A percentile compares a stretch with the other conserved stretches of the same genome.
These are phyloP conservation scores for Candida maesae DNA, from an alignment of 805 yeast genomes.

Conservation along the genomic window DNA sequence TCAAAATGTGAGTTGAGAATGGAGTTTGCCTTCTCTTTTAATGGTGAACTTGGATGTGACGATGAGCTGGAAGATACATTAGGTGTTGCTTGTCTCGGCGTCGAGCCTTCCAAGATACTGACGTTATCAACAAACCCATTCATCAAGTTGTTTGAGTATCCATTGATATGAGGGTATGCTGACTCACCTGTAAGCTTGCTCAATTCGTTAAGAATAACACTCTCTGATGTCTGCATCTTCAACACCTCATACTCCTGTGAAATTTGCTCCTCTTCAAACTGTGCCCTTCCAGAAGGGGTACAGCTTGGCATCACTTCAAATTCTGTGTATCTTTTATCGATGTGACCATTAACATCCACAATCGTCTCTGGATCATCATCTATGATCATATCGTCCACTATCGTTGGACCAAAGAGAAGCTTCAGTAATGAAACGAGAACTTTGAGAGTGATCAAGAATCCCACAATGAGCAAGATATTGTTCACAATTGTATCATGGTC, in stretches of 20 bases:
- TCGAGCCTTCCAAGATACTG: conserved; percentile 12
- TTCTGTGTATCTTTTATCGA: conserved; percentile 7
- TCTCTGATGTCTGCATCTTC: conserved; percentile 1
- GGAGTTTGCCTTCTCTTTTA: background rate
- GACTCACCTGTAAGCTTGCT: conserved; percentile 1
- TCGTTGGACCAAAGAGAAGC: background rate
- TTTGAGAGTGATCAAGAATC: conserved; percentile 1
- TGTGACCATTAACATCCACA: background rate
- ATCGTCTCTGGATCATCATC: conserved; percentile 1
- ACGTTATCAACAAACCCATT: background rate
- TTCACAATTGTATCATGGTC: conserved; percentile 4
- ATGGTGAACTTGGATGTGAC: conserved; percentile 1
- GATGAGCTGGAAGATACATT: background rate
- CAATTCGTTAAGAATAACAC: conserved; percentile 6
- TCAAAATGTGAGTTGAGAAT: background rate
- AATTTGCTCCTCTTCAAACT: conserved; percentile 12
- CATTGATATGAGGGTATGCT: background rate
- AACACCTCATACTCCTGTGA: conserved; percentile 4
- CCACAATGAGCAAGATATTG: conserved; percentile 3
- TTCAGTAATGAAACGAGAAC: conserved; percentile 1
- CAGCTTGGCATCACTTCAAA: conserved; percentile 16
- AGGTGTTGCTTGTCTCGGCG: conserved; percentile 10
- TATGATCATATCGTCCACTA: background rate
- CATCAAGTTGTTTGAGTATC: background rate
- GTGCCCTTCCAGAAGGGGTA: conserved; percentile 12